Percentiles rank a stretch among this genome's conserved stretches.
Evolutionary conservation across 2,329 filamentous ascomycete species (phyloP).

Genomic region (Phoma herbarum): DNA sequence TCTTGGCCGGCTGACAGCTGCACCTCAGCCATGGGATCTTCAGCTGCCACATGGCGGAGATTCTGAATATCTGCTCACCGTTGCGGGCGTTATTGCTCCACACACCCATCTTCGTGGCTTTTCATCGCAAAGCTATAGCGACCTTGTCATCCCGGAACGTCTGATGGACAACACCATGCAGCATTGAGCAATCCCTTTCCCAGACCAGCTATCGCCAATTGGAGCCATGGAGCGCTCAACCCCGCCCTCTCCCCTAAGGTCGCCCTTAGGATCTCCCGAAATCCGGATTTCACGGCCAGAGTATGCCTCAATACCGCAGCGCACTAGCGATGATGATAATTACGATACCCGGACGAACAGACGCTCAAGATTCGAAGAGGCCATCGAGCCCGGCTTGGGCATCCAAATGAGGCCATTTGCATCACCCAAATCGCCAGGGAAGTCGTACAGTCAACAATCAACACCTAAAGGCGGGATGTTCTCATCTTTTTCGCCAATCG

Average conservation of each 20-base stretch:
- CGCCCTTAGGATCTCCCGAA: constrained; percentile 26
- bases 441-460: constrained; percentile 29
- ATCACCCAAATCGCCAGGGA: constrained; percentile 35
- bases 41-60: constrained; percentile 24
- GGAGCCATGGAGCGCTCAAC: constrained; percentile 11
- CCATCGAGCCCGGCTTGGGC: constrained; percentile 34
- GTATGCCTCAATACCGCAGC: constrained; percentile 27
- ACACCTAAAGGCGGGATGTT: constrained; percentile 29
- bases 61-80: constrained; percentile 14
- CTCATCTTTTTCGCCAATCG: constrained; percentile 26
- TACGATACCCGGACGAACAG: constrained; percentile 19
- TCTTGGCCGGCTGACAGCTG: constrained; percentile 26
- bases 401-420: constrained; percentile 39
- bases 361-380: constrained; percentile 30
- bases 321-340: constrained; percentile 31
- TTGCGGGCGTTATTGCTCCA: background rate
- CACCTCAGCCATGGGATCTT: constrained; percentile 27
- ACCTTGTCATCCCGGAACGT: background rate
- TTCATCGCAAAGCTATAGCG: constrained; percentile 7
- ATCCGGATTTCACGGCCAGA: constrained; percentile 27
- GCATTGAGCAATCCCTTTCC: constrained; percentile 12
- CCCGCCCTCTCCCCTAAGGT: constrained; percentile 6
- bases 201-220: background rate
- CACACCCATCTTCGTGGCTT: background rate
- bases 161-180: constrained; percentile 4